These are phyloP conservation scores for Hypoxylon sp. DNA, from an alignment of 2,329 filamentous ascomycete genomes.

Conservation along the genomic window DNA sequence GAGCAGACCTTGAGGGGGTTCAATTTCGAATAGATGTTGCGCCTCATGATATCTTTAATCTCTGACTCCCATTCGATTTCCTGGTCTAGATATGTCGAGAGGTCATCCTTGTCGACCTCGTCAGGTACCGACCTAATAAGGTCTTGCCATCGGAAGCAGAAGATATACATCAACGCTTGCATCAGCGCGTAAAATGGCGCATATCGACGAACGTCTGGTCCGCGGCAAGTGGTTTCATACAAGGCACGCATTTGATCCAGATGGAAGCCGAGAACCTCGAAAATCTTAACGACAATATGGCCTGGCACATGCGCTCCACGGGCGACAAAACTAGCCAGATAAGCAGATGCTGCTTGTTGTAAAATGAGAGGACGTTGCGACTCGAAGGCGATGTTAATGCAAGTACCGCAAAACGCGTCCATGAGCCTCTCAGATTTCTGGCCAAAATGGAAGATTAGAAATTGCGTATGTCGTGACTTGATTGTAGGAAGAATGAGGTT, in stretches of 20 bases:
- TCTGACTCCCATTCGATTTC: conserved; percentile 83
- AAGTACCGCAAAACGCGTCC: conserved; percentile 84
- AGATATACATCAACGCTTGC: conserved; percentile 94
- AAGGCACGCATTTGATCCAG: conserved; percentile 79
- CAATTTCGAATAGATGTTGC: conserved; percentile 86
- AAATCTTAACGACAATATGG: conserved; percentile 83
- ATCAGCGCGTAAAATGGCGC: conserved; percentile 87
- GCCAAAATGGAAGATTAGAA: conserved; percentile 94
- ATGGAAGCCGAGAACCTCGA: conserved; percentile 81
- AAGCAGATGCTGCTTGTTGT: conserved; percentile 88
- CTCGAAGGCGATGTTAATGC: conserved; percentile 79
- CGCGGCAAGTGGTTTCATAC: conserved; percentile 80
- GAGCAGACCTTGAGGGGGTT: conserved; percentile 97
- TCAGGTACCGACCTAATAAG: conserved; percentile 75
- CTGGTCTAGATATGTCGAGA: conserved; percentile 71
- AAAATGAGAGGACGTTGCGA: conserved; percentile 77
- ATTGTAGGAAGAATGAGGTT: conserved; percentile 91
- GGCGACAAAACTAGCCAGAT: conserved; percentile 94
- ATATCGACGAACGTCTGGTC: conserved; percentile 87
- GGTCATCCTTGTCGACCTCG: conserved; percentile 72
- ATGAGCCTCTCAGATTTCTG: conserved; percentile 83
- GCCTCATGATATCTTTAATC: conserved; percentile 78
- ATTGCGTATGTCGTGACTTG: conserved; percentile 93
- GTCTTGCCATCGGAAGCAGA: conserved; percentile 98
- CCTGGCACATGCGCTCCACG: conserved; percentile 85